Evolutionary conservation across 331 rosid genomes (phyloP).

Genomic region (Malus hybrid): DNA sequence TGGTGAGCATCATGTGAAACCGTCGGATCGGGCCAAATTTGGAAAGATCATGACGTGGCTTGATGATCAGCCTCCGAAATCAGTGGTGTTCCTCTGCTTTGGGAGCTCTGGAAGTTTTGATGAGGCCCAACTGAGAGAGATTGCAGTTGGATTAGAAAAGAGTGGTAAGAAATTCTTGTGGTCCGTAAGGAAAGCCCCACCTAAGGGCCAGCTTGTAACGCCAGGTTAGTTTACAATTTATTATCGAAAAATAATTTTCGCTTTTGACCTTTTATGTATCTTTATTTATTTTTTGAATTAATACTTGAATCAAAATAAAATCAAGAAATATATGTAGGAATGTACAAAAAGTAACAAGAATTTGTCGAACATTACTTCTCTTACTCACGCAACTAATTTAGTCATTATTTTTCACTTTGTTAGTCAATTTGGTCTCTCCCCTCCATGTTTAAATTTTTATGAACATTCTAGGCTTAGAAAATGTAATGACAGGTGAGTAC

Average conservation of each 20-base stretch:
- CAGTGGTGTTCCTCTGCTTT: slow-evolving; percentile 61
- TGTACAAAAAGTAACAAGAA: no score
- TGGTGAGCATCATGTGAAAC: background rate
- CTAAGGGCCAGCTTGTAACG: background rate
- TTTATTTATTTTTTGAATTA: no score
- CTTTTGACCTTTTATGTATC: no score
- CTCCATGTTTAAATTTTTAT: no score
- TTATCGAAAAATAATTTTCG: no score
- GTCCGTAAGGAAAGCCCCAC: slow-evolving; percentile 32
- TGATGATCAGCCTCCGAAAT: slow-evolving; percentile 34
- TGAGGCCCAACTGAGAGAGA: slow-evolving; percentile 30
- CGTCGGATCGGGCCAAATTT: background rate
- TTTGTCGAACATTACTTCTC: no score
- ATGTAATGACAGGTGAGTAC: slow-evolving; percentile 8
- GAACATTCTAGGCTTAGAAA: no score
- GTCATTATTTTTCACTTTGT: no score
- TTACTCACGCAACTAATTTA: no score
- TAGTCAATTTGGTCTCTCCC: no score
- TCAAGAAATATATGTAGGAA: no score
- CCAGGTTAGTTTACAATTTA: background rate
- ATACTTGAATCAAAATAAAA: no score
- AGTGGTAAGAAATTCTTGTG: slow-evolving; percentile 44
- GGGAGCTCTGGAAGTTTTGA: slow-evolving; percentile 46
- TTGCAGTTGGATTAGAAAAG: slow-evolving; percentile 42
- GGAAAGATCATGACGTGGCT: slow-evolving; percentile 40